Percentiles rank a stretch among this genome's conserved stretches.
Evolutionary conservation across 75 land plant species (phyloP).

Genomic region (Pseudotsuga menziesii): DNA sequence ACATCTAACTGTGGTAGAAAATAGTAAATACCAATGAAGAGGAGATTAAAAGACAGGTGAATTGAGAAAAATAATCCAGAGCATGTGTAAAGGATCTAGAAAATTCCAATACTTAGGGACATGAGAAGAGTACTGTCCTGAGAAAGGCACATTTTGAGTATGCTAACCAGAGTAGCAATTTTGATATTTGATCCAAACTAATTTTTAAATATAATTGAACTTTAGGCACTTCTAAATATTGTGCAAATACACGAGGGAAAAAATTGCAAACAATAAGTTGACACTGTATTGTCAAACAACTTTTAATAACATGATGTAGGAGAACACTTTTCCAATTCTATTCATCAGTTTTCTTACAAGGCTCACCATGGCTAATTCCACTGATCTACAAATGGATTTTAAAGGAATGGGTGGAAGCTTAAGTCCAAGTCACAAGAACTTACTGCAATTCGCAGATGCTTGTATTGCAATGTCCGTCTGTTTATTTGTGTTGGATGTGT

Average conservation of each 20-base stretch:
- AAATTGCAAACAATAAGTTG: neutral
- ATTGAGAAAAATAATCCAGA: neutral
- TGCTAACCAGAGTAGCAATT: neutral
- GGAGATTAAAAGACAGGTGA: neutral
- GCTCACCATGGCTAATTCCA: neutral
- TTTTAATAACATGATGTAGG: neutral
- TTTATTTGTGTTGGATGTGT: slow-evolving; percentile 99
- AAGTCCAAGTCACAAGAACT: slow-evolving; percentile 9
- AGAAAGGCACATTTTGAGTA: too few relatives aligned
- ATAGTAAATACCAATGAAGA: neutral
- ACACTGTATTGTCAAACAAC: neutral
- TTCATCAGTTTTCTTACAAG: neutral
- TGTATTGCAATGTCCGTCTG: slow-evolving; percentile 88
- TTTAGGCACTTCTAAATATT: neutral
- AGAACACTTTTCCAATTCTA: neutral
- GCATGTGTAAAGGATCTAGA: neutral
- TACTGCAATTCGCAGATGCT: slow-evolving; percentile 88
- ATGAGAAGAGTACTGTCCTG: neutral
- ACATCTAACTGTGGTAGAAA: neutral
- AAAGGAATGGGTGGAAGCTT: neutral
- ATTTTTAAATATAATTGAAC: neutral
- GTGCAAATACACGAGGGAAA: neutral
- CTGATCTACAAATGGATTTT: neutral
- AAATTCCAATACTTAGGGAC: neutral
- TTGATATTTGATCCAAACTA: neutral